Percentiles rank a stretch among this genome's conserved stretches.
phyloP scores from a whole-genome alignment of 2,329 filamentous ascomycete species.

The Sporothrix dimorphospora region DNA sequence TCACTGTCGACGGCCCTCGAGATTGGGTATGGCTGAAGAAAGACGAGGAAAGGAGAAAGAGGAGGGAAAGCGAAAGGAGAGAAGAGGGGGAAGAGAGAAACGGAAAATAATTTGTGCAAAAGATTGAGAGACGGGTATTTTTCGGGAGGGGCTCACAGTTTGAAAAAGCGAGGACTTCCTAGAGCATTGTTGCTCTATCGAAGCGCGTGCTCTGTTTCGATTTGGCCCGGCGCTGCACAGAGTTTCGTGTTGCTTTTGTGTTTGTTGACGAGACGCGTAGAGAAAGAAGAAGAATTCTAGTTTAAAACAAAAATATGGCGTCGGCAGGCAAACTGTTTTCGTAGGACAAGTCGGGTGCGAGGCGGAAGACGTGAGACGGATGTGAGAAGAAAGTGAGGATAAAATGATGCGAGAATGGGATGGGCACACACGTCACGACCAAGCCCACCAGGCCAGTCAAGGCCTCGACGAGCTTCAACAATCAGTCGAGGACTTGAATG shows the following conservation, averaged over 20 bases:
- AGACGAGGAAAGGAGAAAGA: neutral
- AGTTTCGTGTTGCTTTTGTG: neutral
- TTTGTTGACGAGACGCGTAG: neutral
- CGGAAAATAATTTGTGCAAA: neutral
- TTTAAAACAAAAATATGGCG: neutral
- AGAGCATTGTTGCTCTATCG: neutral
- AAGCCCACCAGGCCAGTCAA: neutral
- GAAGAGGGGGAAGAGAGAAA: neutral
- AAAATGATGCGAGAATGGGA: neutral
- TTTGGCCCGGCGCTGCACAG: neutral
- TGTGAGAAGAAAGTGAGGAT: neutral
- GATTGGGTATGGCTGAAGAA: too few relatives aligned
- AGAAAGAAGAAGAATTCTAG: neutral
- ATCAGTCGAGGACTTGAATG: neutral
- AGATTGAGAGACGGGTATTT: neutral
- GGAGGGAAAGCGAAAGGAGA: neutral
- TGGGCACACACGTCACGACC: neutral
- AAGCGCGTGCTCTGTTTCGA: neutral
- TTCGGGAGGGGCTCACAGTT: neutral
- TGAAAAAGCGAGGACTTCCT: neutral
- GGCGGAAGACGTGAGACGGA: neutral
- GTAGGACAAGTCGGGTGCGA: slow-evolving; percentile 12
- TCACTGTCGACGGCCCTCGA: neutral
- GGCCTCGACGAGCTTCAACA: neutral
- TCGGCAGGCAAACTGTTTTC: neutral